Percentiles rank a stretch among this genome's conserved stretches.
These are phyloP conservation scores for Dalbergia oliveri DNA, from an alignment of 306 rosid genomes.

Conservation along the genomic window DNA sequence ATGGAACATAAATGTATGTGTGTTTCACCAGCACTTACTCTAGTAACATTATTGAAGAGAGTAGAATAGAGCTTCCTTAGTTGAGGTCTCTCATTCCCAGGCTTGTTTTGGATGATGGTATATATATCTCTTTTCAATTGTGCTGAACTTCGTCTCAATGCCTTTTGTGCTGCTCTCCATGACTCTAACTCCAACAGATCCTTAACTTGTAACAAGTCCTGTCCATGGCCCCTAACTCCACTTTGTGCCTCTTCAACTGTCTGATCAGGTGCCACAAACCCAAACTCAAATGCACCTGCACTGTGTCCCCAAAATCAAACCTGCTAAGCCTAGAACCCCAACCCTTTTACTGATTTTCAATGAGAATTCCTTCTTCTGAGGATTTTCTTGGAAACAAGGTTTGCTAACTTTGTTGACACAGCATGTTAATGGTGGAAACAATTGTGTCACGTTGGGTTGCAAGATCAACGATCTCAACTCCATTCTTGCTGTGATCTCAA, in stretches of 20 bases:
- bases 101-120: slow-evolving; percentile 70
- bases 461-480: slow-evolving; percentile 50
- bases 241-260: slow-evolving; percentile 55
- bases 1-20: no score
- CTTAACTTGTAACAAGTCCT: slow-evolving; percentile 51
- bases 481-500: slow-evolving; percentile 44
- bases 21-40: slow-evolving; percentile 36
- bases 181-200: slow-evolving; percentile 64
- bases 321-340: slow-evolving; percentile 16
- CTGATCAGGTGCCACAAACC: slow-evolving; percentile 46
- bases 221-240: slow-evolving; percentile 51
- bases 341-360: slow-evolving; percentile 39
- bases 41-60: slow-evolving; percentile 68
- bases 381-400: slow-evolving; percentile 33
- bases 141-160: slow-evolving; percentile 62
- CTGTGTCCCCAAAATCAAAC: slow-evolving; percentile 20
- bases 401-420: slow-evolving; percentile 31
- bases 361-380: slow-evolving; percentile 34
- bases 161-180: slow-evolving; percentile 72
- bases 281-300: slow-evolving; percentile 63
- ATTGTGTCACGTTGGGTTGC: slow-evolving; percentile 46
- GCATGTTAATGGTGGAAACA: slow-evolving; percentile 52
- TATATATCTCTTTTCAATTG: slow-evolving; percentile 65
- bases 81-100: slow-evolving; percentile 67
- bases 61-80: slow-evolving; percentile 71